Base-by-base conservation (phyloP, 495 filamentous ascomycete genomes). In the Cryomyces minteri region DNA sequence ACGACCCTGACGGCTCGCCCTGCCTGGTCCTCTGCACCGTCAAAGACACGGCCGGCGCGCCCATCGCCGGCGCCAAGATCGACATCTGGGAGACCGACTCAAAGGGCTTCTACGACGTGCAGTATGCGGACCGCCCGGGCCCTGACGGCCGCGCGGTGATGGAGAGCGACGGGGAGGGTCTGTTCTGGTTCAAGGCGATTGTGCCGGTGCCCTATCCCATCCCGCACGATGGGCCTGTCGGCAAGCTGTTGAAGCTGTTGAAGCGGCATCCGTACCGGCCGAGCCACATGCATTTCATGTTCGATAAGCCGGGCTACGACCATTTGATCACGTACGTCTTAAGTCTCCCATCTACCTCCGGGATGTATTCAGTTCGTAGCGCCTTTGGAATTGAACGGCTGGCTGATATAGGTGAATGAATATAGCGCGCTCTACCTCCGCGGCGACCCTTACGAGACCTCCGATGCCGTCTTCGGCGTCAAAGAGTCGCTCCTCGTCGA, bases 21-120 rank as follows among this genome's bases (percentile, higher is more conserved):
- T 73, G 85, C 51, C 73, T 94, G 8, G 79, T 84, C 10, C 55
- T 87, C 11, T 88, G 87, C 64, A 82, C 72, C 0, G 64, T 95
- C 45, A 72, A 69, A 41, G 83, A 93, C 61, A 73, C 70, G 0
- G 31, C 56, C 5, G 86, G 84, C 0, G 65, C 63, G 8, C 84
- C 88, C 0, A 66, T 94, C 28, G 47, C 65, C 9, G 75, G 66
- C 41, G 84, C 80, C 2, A 83, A 79, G 57, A 73, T 94, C 51
- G 85, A 94, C 60, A 85, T 94, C 55, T 95, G 88, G 88, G 88
- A 94, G 63, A 88, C 87, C 12, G 86, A 95, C 54, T 79, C 73
- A 43, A 75, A 76, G 29, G 88, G 88, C 8, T 77, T 79, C 52
- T 95, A 95, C 58, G 88, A 95, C 61, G 84, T 93, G 46, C 88